Conservation (phyloP, 2,329 filamentous ascomycete genomes). For the Sarocladiaceae sp. region DNA sequence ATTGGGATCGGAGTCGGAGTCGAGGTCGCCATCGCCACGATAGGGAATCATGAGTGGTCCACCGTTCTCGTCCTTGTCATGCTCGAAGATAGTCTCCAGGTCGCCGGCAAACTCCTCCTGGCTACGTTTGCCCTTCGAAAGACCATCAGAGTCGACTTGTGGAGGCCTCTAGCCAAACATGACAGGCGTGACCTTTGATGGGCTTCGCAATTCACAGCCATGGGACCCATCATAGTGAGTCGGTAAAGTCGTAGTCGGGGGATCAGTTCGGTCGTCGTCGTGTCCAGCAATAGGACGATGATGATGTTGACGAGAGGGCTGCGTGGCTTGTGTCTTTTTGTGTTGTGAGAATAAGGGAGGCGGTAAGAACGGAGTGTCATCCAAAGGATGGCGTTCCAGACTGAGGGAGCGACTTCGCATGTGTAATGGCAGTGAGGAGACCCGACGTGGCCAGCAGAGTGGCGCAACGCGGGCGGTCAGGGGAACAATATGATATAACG, state of each 20-base stretch:
- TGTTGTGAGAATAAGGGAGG: constrained; percentile 3
- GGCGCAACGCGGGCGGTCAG: not conserved
- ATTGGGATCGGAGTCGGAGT: constrained; percentile 22
- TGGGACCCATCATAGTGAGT: too few relatives aligned
- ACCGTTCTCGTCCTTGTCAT: constrained; percentile 21
- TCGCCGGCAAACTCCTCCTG: not conserved
- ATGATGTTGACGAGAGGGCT: constrained; percentile 3
- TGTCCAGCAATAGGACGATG: not conserved
- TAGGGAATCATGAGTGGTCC: constrained; percentile 38
- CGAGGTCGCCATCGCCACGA: too few relatives aligned
- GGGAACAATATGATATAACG: constrained; percentile 45
- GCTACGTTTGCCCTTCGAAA: too few relatives aligned
- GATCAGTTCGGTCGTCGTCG: not conserved
- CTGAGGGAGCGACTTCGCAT: constrained; percentile 25
- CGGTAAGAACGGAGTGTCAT: not conserved
- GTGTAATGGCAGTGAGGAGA: constrained; percentile 33
- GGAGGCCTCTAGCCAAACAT: too few relatives aligned
- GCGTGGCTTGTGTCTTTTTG: not conserved
- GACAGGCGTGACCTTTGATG: too few relatives aligned
- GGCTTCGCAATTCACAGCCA: too few relatives aligned
- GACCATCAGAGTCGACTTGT: too few relatives aligned
- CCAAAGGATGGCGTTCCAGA: constrained; percentile 20
- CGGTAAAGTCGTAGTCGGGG: constrained; percentile 13
- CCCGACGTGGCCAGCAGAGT: constrained; percentile 36
- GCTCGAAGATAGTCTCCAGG: constrained; percentile 11